phyloP scores from a whole-genome alignment of 2,329 filamentous ascomycete genomes.

The Paraphoma sp. region DNA sequence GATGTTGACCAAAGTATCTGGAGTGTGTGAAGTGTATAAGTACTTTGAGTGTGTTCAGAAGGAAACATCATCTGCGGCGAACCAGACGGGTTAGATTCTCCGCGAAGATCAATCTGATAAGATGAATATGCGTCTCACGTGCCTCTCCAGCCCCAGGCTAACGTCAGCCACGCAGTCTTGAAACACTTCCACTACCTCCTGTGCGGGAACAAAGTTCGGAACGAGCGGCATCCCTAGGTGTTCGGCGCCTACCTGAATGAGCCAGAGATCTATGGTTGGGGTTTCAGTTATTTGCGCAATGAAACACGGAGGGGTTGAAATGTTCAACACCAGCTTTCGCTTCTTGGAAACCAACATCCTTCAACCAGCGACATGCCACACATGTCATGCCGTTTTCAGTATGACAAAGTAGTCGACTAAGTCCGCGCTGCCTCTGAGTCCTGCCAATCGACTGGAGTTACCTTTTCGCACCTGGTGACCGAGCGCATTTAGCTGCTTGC shows the following conservation, averaged over 20 bases:
- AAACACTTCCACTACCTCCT: conserved; percentile 14
- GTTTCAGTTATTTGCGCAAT: conserved; percentile 28
- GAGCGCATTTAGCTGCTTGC: not conserved
- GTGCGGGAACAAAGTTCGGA: conserved; percentile 10
- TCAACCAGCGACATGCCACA: not conserved
- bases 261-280: conserved; percentile 9
- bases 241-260: conserved; percentile 17
- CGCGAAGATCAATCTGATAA: conserved; percentile 36
- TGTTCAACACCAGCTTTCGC: not conserved
- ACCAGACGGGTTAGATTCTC: conserved; percentile 26
- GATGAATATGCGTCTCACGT: conserved; percentile 22
- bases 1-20: too few relatives aligned
- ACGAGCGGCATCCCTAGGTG: conserved; percentile 19
- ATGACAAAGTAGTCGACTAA: not conserved
- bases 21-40: too few relatives aligned
- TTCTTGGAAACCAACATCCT: conserved; percentile 1
- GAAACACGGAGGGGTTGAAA: conserved; percentile 13
- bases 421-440: not conserved
- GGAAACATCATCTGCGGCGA: not conserved
- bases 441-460: not conserved
- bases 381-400: not conserved
- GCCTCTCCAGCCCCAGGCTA: not conserved
- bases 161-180: conserved; percentile 3
- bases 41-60: too few relatives aligned
- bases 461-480: not conserved